phyloP scores from a whole-genome alignment of 768 basidiomycete genomes.

The Boletus rufocinnamomeus region DNA sequence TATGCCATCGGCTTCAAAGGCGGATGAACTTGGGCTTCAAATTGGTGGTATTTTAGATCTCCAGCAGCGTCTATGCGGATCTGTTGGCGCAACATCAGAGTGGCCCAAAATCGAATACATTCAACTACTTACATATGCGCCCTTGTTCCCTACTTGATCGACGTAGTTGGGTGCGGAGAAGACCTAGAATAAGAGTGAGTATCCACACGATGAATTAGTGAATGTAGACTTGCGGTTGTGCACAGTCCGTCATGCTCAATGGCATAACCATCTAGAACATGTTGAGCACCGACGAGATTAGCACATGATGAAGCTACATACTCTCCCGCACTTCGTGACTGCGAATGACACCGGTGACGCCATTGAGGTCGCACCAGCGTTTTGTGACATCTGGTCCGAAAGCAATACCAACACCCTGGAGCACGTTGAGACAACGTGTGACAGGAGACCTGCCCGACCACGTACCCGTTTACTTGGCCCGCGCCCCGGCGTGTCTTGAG shows the following conservation, averaged over 20 bases:
- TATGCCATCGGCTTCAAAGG: slow-evolving; percentile 95
- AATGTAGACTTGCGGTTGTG: slow-evolving; percentile 66
- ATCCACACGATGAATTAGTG: slow-evolving; percentile 2
- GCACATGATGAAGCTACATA: slow-evolving; percentile 33
- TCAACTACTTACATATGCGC: slow-evolving; percentile 70
- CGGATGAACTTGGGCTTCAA: slow-evolving; percentile 86
- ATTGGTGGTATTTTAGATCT: slow-evolving; percentile 71
- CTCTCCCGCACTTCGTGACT: slow-evolving; percentile 97
- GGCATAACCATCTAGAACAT: slow-evolving; percentile 77
- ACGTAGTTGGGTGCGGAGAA: slow-evolving; percentile 97
- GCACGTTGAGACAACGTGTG: slow-evolving; percentile 17
- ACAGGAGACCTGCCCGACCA: slow-evolving; percentile 12
- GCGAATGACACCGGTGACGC: slow-evolving; percentile 85
- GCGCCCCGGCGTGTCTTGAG: slow-evolving; percentile 83
- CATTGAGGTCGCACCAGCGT: slow-evolving; percentile 85
- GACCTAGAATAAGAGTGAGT: slow-evolving; percentile 48
- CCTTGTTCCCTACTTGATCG: slow-evolving; percentile 90
- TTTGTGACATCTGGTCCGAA: slow-evolving; percentile 96
- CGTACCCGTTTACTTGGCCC: slow-evolving; percentile 94
- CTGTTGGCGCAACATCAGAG: slow-evolving; percentile 38
- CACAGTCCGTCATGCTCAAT: slow-evolving; percentile 94
- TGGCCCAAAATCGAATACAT: neutral
- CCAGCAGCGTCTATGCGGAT: slow-evolving; percentile 83
- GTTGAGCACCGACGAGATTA: slow-evolving; percentile 7
- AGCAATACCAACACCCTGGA: slow-evolving; percentile 88